Conservation (phyloP, 139 green algal genomes). For the Nannochloris sp. region DNA sequence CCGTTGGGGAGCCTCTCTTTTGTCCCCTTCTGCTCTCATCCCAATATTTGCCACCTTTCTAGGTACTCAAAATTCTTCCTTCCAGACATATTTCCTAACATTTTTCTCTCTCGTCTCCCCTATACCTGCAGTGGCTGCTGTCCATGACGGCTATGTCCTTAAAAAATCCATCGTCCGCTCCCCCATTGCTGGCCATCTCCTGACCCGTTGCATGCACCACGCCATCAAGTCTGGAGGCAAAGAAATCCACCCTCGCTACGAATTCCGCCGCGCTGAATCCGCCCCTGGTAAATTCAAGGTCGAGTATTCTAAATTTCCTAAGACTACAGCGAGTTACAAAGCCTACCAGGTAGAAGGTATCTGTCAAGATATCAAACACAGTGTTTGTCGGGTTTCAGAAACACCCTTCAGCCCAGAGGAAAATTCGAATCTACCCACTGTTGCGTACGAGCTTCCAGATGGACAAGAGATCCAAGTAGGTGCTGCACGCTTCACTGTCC, state of each 20-base stretch:
- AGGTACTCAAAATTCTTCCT: not conserved
- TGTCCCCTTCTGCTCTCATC: not conserved
- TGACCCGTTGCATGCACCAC: constrained; percentile 53
- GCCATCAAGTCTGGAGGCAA: constrained; percentile 39
- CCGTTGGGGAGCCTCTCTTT: not conserved
- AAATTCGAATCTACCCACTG: constrained; percentile 68
- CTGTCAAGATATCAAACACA: constrained; percentile 76
- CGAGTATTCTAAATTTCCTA: constrained; percentile 14
- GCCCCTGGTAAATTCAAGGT: constrained; percentile 59
- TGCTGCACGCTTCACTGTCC: constrained; percentile 70
- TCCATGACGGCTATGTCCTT: constrained; percentile 91
- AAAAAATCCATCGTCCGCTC: constrained; percentile 62
- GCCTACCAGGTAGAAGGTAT: constrained; percentile 46
- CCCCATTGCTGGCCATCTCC: constrained; percentile 62
- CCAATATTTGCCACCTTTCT: not conserved
- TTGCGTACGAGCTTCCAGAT: constrained; percentile 79
- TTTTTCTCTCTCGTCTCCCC: not conserved
- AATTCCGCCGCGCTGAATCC: constrained; percentile 62
- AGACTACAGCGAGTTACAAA: constrained; percentile 40
- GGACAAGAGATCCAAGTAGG: constrained; percentile 74
- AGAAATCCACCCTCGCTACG: constrained; percentile 61
- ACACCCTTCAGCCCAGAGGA: constrained; percentile 61
- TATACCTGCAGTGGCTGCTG: constrained; percentile 63
- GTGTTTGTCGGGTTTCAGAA: constrained; percentile 69
- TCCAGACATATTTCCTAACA: not conserved